Evolutionary conservation across 2,329 filamentous ascomycete species (phyloP).

Genomic region (Sporothrix euskadiensis): DNA sequence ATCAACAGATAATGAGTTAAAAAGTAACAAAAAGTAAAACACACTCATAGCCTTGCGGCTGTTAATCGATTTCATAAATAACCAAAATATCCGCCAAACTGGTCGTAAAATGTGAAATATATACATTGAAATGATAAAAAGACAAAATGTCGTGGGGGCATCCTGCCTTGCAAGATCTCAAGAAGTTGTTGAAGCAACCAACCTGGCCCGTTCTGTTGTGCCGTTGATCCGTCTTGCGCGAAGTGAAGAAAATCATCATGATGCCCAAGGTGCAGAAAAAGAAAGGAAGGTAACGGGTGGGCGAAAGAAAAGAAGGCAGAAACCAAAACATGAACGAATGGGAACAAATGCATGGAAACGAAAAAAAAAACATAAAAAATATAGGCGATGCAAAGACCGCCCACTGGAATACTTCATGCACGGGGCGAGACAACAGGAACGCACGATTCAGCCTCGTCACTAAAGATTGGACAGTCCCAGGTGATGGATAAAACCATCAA

Average conservation of each 20-base stretch:
- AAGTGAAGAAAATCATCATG: background rate
- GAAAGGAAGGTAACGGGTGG: background rate
- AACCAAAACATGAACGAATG: background rate
- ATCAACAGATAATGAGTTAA: background rate
- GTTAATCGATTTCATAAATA: background rate
- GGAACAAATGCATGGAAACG: background rate
- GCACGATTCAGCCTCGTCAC: background rate
- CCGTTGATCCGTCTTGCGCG: background rate
- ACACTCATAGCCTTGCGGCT: background rate
- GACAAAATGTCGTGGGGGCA: background rate
- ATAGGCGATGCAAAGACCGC: background rate
- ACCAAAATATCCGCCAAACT: background rate
- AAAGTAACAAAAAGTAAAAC: background rate
- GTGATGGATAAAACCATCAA: constrained; percentile 14
- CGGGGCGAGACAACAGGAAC: background rate
- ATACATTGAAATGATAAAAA: background rate
- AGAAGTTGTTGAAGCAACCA: background rate
- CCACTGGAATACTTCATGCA: background rate
- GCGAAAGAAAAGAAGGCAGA: background rate
- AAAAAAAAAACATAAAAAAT: background rate
- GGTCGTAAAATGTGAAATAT: background rate
- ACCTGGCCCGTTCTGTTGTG: background rate
- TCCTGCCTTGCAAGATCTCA: background rate
- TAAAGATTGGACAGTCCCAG: constrained; percentile 4
- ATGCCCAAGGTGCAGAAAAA: background rate